Conservation (phyloP, 2,329 filamentous ascomycete genomes). For the Monilinia laxa region DNA sequence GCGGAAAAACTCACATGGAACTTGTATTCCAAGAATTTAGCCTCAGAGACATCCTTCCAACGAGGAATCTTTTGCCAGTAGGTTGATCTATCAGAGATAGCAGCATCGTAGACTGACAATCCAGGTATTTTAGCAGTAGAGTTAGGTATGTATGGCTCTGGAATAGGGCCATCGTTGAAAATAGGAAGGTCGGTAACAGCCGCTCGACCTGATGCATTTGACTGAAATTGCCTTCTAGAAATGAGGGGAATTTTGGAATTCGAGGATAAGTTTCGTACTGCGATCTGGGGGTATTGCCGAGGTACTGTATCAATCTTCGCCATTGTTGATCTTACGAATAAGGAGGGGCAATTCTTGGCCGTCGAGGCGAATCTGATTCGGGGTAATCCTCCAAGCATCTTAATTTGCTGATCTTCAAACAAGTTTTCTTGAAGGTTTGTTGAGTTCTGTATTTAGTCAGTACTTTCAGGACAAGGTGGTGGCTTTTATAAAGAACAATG, state of each 20-base stretch:
- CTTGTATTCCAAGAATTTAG: constrained; percentile 53
- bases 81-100: constrained; percentile 28
- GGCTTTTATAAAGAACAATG: constrained; percentile 18
- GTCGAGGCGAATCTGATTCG: constrained; percentile 7
- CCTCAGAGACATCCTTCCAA: constrained; percentile 50
- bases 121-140: constrained; percentile 9
- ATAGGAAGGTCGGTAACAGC: constrained; percentile 11
- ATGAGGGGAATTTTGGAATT: constrained; percentile 13
- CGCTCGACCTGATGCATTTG: constrained; percentile 23
- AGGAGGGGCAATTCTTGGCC: constrained; percentile 12
- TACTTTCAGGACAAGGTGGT: not conserved
- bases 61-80: constrained; percentile 54
- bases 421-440: constrained; percentile 1
- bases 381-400: constrained; percentile 16
- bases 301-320: constrained; percentile 15
- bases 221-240: constrained; percentile 19
- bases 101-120: constrained; percentile 12
- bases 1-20: constrained; percentile 53
- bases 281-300: constrained; percentile 1
- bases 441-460: constrained; percentile 5
- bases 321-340: constrained; percentile 7
- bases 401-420: not conserved
- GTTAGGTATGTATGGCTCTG: constrained; percentile 11
- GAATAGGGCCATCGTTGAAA: constrained; percentile 16
- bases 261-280: constrained; percentile 5